phyloP scores from a whole-genome alignment of 345 rosid genomes.

The Eucalyptus pauciflora region DNA sequence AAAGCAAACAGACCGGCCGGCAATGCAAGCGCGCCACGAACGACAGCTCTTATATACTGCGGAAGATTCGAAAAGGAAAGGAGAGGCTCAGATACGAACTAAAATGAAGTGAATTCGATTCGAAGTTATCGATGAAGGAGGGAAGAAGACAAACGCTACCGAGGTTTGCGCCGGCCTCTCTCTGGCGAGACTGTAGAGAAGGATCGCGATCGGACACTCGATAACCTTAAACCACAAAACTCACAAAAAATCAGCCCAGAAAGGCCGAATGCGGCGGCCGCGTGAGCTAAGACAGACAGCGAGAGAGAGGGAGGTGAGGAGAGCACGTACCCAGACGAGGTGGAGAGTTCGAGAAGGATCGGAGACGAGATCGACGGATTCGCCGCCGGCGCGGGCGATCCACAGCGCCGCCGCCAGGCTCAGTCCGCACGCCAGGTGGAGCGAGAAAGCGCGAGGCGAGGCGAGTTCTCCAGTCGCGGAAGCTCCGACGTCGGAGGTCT shows the following conservation, averaged over 20 bases:
- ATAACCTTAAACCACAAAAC: slow-evolving; percentile 15
- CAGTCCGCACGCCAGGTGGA: slow-evolving; percentile 31
- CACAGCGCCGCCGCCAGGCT: slow-evolving; percentile 32
- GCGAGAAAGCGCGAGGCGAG: background rate
- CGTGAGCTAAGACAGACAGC: background rate
- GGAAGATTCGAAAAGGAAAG: background rate
- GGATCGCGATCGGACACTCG: slow-evolving; percentile 32
- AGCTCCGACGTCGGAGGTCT: background rate
- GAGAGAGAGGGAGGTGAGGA: background rate
- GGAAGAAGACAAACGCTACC: slow-evolving; percentile 21
- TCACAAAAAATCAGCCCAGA: background rate
- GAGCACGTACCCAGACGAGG: slow-evolving; percentile 36
- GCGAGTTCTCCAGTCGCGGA: background rate
- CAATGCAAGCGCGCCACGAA: slow-evolving; percentile 50
- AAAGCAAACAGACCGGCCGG: slow-evolving; percentile 46
- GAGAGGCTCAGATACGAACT: background rate
- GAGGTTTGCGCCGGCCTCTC: slow-evolving; percentile 39
- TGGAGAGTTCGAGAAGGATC: slow-evolving; percentile 47
- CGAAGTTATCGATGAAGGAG: background rate
- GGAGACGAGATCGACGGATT: slow-evolving; percentile 44
- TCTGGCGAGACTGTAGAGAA: slow-evolving; percentile 47
- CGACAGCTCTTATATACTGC: slow-evolving; percentile 59
- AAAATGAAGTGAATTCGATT: background rate
- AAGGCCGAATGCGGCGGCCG: background rate
- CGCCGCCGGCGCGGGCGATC: slow-evolving; percentile 26